Conservation (phyloP, 2,329 filamentous ascomycete species). For the Lanzia echinophila region DNA sequence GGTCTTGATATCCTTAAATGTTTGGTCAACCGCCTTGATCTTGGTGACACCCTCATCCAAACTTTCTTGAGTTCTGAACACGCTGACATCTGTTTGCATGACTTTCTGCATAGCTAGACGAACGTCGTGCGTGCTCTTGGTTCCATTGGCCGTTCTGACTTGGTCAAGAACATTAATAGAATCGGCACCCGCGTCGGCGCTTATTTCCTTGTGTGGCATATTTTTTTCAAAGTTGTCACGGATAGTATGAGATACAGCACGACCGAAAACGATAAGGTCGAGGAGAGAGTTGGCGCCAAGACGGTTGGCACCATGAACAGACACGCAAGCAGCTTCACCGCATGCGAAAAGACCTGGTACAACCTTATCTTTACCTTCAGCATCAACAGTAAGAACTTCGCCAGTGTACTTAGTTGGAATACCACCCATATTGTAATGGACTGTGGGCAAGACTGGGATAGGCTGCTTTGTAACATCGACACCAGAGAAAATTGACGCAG, state of each 20-base stretch:
- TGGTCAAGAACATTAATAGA: conserved; percentile 76
- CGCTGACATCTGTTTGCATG: conserved; percentile 95
- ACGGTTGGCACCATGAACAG: conserved; percentile 42
- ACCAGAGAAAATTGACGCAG: conserved; percentile 42
- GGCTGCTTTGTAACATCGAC: conserved; percentile 42
- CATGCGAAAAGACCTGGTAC: conserved; percentile 42
- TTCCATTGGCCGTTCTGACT: conserved; percentile 29
- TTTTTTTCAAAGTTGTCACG: conserved; percentile 49
- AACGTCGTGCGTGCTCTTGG: conserved; percentile 75
- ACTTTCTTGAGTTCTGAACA: conserved; percentile 83
- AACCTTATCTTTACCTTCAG: conserved; percentile 34
- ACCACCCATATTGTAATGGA: conserved; percentile 46
- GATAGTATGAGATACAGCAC: conserved; percentile 83
- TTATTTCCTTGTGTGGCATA: conserved; percentile 57
- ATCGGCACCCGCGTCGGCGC: conserved; percentile 60
- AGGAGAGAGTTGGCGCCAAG: conserved; percentile 43
- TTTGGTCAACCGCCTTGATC: conserved; percentile 77
- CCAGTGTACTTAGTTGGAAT: conserved; percentile 44
- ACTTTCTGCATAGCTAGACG: conserved; percentile 92
- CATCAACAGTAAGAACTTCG: conserved; percentile 37
- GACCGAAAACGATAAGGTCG: conserved; percentile 44
- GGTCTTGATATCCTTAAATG: conserved; percentile 78
- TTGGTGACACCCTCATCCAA: conserved; percentile 88
- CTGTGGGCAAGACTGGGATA: conserved; percentile 44
- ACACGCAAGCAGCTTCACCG: conserved; percentile 42